Evolutionary conservation across 2,329 filamentous ascomycete genomes (phyloP).

Genomic region (Diaporthe australafricana): DNA sequence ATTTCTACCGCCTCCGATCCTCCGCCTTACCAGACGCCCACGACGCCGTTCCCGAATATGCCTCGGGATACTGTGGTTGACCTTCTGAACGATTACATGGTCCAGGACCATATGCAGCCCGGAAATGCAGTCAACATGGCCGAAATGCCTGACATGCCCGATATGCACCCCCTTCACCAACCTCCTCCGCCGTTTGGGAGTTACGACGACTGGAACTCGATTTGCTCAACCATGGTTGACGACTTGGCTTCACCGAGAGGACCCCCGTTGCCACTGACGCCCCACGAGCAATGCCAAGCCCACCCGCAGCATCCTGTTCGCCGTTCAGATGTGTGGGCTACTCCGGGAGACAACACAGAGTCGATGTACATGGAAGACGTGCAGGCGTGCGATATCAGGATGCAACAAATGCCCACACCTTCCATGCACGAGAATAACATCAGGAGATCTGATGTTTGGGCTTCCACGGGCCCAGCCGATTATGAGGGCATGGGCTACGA

Average conservation of each 20-base stretch:
- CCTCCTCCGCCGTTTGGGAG: conserved; percentile 29
- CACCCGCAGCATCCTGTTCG: conserved; percentile 14
- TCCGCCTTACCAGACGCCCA: conserved; percentile 24
- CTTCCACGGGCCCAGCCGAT: conserved; percentile 26
- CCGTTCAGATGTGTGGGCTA: conserved; percentile 34
- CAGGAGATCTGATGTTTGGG: conserved; percentile 34
- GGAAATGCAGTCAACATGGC: conserved; percentile 18
- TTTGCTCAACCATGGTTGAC: conserved; percentile 37
- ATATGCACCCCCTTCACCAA: conserved; percentile 14
- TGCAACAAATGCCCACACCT: conserved; percentile 24
- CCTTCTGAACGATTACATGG: conserved; percentile 34
- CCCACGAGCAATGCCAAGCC: conserved; percentile 34
- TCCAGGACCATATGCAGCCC: conserved; percentile 31
- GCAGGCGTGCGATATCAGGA: conserved; percentile 30
- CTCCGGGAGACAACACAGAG: conserved; percentile 26
- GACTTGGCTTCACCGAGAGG: conserved; percentile 33
- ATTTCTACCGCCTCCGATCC: conserved; percentile 34
- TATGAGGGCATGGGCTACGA: conserved; percentile 37
- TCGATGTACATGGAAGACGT: conserved; percentile 36
- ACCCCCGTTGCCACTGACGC: conserved; percentile 28
- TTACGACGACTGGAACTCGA: conserved; percentile 36
- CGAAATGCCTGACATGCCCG: conserved; percentile 10
- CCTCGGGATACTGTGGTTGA: conserved; percentile 36
- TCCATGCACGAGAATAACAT: conserved; percentile 3
- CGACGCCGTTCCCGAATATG: conserved; percentile 28